These are phyloP conservation scores for Zasmidium angulare DNA, from an alignment of 2,329 filamentous ascomycete genomes.

Conservation along the genomic window DNA sequence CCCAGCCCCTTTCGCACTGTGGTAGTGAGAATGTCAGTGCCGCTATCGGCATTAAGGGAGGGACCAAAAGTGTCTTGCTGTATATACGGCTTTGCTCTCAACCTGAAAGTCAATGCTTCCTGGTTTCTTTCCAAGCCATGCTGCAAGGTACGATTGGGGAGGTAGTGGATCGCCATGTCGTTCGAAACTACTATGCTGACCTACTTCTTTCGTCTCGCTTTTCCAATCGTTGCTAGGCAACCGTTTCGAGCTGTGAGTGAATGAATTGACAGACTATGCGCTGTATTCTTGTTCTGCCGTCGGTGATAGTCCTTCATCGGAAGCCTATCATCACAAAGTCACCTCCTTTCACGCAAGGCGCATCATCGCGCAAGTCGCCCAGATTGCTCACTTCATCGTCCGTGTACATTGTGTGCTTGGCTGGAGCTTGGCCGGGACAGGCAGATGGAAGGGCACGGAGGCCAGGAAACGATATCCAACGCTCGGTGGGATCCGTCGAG, in stretches of 20 bases:
- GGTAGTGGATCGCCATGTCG: not conserved
- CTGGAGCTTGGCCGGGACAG: not conserved
- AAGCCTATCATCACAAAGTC: not conserved
- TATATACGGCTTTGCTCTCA: not conserved
- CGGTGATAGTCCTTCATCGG: not conserved
- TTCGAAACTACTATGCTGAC: not conserved
- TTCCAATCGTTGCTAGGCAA: constrained; percentile 8
- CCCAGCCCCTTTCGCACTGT: not conserved
- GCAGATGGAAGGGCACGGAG: not conserved
- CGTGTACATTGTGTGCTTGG: not conserved
- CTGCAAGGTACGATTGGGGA: not conserved
- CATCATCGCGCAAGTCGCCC: not conserved
- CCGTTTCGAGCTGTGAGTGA: not conserved
- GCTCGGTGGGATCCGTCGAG: no score
- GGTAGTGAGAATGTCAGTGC: not conserved
- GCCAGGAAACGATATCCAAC: not conserved
- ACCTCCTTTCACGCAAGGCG: not conserved
- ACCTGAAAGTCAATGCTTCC: not conserved
- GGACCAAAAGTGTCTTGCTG: constrained; percentile 1
- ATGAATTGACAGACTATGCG: not conserved
- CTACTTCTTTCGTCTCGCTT: not conserved
- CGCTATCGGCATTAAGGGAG: not conserved
- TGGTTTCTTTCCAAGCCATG: not conserved
- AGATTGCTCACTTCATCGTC: not conserved
- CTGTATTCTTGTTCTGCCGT: not conserved